Conservation (phyloP, 1,284 basidiomycete genomes). For the Ustilago loliicola region DNA sequence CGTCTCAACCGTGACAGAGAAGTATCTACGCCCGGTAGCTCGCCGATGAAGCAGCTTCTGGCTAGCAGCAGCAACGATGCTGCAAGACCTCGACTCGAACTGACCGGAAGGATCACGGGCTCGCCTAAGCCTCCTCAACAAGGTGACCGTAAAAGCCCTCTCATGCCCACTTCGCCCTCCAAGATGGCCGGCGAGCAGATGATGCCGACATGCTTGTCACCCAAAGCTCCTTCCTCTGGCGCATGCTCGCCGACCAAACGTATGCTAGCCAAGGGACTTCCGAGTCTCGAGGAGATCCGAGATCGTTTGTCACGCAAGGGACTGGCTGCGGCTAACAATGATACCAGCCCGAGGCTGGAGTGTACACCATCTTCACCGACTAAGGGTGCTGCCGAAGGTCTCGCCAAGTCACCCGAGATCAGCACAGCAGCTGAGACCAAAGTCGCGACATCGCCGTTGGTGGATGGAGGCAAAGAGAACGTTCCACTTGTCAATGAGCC, state of each 20-base stretch:
- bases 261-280: conserved; percentile 49
- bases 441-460: not conserved
- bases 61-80: conserved; percentile 3
- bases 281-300: conserved; percentile 65
- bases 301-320: conserved; percentile 61
- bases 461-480: not conserved
- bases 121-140: conserved; percentile 22
- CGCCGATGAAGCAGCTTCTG: conserved; percentile 26
- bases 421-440: not conserved
- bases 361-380: conserved; percentile 19
- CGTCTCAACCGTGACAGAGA: conserved; percentile 44
- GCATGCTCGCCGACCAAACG: conserved; percentile 31
- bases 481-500: not conserved
- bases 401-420: conserved; percentile 8
- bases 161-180: conserved; percentile 13
- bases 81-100: conserved; percentile 31
- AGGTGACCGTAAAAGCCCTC: conserved; percentile 8
- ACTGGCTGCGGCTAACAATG: conserved; percentile 4
- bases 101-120: conserved; percentile 43
- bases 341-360: conserved; percentile 1
- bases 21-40: conserved; percentile 8
- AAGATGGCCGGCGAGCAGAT: conserved; percentile 7
- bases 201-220: conserved; percentile 1
- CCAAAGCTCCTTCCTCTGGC: conserved; percentile 20
- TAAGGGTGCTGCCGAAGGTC: conserved; percentile 1